phyloP scores from a whole-genome alignment of 345 rosid species.

The Melastoma malabathricum region DNA sequence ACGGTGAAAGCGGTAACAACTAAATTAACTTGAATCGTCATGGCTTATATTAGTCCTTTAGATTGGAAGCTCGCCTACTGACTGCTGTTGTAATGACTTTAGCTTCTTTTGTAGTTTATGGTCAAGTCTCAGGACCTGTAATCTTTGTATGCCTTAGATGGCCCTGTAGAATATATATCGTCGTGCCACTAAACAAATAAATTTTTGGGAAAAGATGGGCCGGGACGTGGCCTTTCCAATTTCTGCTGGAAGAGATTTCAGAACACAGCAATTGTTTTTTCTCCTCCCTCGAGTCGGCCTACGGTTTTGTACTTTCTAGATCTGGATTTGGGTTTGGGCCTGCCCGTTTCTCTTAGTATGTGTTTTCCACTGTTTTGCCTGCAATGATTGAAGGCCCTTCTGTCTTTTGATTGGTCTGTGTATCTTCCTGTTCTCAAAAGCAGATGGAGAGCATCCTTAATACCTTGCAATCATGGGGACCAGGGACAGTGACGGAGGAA shows the following conservation, averaged over 20 bases:
- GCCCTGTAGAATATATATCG: too few relatives aligned
- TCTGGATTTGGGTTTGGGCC: constrained; percentile 1
- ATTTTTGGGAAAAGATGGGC: too few relatives aligned
- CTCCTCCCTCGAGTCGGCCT: background rate
- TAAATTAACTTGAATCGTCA: constrained; percentile 8
- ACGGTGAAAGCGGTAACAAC: constrained; percentile 90
- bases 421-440: background rate
- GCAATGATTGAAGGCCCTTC: too few relatives aligned
- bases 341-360: background rate
- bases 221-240: too few relatives aligned
- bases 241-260: too few relatives aligned
- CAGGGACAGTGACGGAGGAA: background rate
- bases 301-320: background rate
- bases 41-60: constrained; percentile 13
- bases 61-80: constrained; percentile 1
- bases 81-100: constrained; percentile 2
- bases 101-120: too few relatives aligned
- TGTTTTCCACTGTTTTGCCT: background rate
- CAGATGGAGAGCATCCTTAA: constrained; percentile 5
- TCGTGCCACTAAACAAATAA: too few relatives aligned
- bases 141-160: too few relatives aligned
- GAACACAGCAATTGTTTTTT: too few relatives aligned
- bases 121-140: too few relatives aligned
- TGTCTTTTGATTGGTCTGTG: background rate
- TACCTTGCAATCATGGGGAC: background rate